Evolutionary conservation across 306 rosid genomes (phyloP).

Genomic region (Vigna radiata): DNA sequence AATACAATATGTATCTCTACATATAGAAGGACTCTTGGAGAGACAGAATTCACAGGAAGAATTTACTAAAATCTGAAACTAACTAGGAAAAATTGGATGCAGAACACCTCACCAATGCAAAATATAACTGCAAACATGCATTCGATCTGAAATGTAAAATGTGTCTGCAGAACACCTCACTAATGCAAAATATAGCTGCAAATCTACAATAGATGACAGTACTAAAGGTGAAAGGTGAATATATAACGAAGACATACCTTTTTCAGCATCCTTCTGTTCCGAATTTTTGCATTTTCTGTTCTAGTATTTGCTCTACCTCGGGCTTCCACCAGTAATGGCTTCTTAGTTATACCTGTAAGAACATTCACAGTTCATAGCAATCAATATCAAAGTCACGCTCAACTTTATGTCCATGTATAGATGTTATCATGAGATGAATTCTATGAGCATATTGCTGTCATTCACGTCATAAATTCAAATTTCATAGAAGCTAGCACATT

Average conservation of each 20-base stretch:
- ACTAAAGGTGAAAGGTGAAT: constrained; percentile 16
- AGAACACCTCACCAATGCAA: too few relatives aligned
- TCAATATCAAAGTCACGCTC: constrained; percentile 1
- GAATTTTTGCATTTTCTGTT: constrained; percentile 71
- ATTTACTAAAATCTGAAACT: not conserved
- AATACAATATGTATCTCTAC: not conserved
- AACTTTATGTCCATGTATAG: not conserved
- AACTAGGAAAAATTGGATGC: constrained; percentile 3
- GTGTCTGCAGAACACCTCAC: constrained; percentile 8
- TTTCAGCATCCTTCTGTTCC: constrained; percentile 70
- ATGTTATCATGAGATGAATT: not conserved
- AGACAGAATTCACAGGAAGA: not conserved
- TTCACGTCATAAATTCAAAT: constrained; percentile 8
- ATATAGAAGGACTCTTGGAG: not conserved
- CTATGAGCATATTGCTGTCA: not conserved
- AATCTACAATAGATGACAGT: not conserved
- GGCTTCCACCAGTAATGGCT: constrained; percentile 60
- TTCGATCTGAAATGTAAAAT: constrained; percentile 12
- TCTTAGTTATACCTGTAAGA: constrained; percentile 56
- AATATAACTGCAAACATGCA: not conserved
- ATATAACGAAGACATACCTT: constrained; percentile 57
- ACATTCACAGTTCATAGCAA: constrained; percentile 22
- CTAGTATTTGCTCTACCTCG: constrained; percentile 71
- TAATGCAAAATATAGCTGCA: constrained; percentile 5
- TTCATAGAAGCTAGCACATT: constrained; percentile 9